A percentile compares a stretch with the other conserved stretches of the same genome.
These are phyloP conservation scores for Phyllachora maydis DNA, from an alignment of 2,329 filamentous ascomycete genomes.

Conservation along the genomic window DNA sequence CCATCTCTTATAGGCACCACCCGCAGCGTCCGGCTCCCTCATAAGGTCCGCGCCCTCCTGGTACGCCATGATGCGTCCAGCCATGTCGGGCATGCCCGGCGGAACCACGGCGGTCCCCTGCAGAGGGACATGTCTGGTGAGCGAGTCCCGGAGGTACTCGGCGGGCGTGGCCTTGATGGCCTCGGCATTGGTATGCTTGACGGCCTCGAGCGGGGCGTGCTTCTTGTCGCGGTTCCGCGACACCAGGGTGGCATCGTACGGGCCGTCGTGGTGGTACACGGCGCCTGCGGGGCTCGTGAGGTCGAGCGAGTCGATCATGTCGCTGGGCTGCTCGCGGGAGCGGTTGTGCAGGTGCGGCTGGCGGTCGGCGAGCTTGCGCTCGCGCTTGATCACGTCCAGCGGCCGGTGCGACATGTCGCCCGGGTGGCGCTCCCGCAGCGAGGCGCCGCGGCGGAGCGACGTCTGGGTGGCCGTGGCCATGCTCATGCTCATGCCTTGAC, in stretches of 20 bases:
- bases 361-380: slow-evolving; percentile 44
- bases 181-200: slow-evolving; percentile 51
- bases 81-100: slow-evolving; percentile 44
- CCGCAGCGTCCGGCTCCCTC: slow-evolving; percentile 44
- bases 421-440: slow-evolving; percentile 36
- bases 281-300: slow-evolving; percentile 28
- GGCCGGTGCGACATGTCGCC: slow-evolving; percentile 46
- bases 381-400: slow-evolving; percentile 42
- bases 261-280: slow-evolving; percentile 74
- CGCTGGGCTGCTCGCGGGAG: slow-evolving; percentile 45
- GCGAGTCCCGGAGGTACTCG: slow-evolving; percentile 56
- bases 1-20: slow-evolving; percentile 63
- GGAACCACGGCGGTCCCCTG: slow-evolving; percentile 66
- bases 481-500: no score
- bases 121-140: slow-evolving; percentile 55
- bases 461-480: no score
- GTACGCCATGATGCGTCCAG: slow-evolving; percentile 55
- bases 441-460: slow-evolving; percentile 12
- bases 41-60: slow-evolving; percentile 76
- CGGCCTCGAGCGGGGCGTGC: slow-evolving; percentile 56
- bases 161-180: slow-evolving; percentile 62
- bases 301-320: slow-evolving; percentile 68
- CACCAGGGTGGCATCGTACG: slow-evolving; percentile 65
- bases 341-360: slow-evolving; percentile 44
- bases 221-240: slow-evolving; percentile 46